A percentile compares a stretch with the other conserved stretches of the same genome.
Conservation (phyloP, 192 early-diverging fungal species). For the Powellomyces hirtus region DNA sequence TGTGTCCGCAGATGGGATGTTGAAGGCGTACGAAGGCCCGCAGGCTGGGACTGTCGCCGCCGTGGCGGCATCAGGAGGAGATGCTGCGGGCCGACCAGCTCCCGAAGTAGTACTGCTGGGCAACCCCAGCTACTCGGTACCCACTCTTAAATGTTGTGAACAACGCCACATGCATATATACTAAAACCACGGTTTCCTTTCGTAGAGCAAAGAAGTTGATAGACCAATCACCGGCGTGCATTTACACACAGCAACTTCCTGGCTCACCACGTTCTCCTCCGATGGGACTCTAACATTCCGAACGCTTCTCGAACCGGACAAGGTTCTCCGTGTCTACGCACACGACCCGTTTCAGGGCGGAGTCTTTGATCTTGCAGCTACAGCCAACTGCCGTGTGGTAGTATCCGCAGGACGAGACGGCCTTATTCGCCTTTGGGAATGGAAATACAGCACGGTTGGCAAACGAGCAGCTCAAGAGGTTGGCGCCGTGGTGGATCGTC, state of each 20-base stretch:
- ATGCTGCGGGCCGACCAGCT: too few relatives aligned
- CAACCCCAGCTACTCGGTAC: constrained; percentile 24
- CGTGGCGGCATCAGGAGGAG: too few relatives aligned
- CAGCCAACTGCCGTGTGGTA: constrained; percentile 33
- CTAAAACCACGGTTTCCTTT: background rate
- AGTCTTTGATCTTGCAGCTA: constrained; percentile 32
- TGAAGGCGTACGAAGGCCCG: constrained; percentile 36
- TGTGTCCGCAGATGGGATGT: constrained; percentile 30
- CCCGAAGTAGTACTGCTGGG: constrained; percentile 27
- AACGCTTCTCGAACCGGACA: constrained; percentile 52
- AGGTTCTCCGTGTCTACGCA: constrained; percentile 37
- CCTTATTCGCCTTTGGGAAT: constrained; percentile 44
- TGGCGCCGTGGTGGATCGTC: constrained; percentile 24
- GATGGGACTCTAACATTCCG: constrained; percentile 48
- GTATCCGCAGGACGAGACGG: constrained; percentile 45
- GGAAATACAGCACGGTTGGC: constrained; percentile 43
- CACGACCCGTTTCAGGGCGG: constrained; percentile 47
- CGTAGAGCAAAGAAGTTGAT: constrained; percentile 44
- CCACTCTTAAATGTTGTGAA: background rate
- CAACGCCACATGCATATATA: background rate
- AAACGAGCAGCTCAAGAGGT: constrained; percentile 44
- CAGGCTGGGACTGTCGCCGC: background rate
- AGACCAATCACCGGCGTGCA: constrained; percentile 10
- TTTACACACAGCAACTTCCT: constrained; percentile 35
- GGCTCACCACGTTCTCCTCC: constrained; percentile 40